Percentiles rank a stretch among this genome's conserved stretches.
Evolutionary conservation across 352 stramenopile genomes (phyloP).

Genomic region (Globisporangium takayamanum): DNA sequence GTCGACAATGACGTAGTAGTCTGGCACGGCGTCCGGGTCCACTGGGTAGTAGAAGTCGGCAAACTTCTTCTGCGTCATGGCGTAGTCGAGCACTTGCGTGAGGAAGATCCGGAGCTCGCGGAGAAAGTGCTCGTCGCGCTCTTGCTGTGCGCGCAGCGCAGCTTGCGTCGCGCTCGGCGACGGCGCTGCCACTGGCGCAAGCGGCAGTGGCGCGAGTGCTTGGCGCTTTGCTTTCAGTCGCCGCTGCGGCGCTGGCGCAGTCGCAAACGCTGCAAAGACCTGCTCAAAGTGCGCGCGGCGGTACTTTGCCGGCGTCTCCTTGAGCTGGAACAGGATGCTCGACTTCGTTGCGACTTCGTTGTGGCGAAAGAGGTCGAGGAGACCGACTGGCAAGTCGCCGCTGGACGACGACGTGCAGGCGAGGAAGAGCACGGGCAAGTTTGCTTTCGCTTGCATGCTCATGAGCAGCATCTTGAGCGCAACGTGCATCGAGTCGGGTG

Average conservation of each 20-base stretch:
- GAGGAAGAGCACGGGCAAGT: conserved; percentile 74
- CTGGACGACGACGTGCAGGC: conserved; percentile 46
- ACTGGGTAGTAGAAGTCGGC: conserved; percentile 68
- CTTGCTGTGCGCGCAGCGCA: conserved; percentile 39
- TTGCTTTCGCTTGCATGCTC: conserved; percentile 57
- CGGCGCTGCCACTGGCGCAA: conserved; percentile 32
- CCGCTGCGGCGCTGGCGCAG: conserved; percentile 24
- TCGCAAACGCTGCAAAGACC: conserved; percentile 48
- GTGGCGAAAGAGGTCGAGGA: conserved; percentile 55
- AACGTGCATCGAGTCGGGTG: conserved; percentile 62
- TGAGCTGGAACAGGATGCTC: conserved; percentile 40
- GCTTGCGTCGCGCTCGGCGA: conserved; percentile 21
- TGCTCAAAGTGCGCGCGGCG: conserved; percentile 57
- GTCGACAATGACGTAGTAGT: conserved; percentile 88
- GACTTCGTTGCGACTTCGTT: conserved; percentile 34
- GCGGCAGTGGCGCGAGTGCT: conserved; percentile 41
- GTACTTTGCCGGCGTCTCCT: conserved; percentile 18
- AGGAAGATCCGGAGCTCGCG: conserved; percentile 88
- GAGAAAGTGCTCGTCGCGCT: conserved; percentile 78
- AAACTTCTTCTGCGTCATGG: conserved; percentile 59
- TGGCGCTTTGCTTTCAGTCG: conserved; percentile 15
- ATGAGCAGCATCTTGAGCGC: conserved; percentile 80
- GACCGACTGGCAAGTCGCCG: conserved; percentile 31
- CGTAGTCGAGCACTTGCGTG: conserved; percentile 79
- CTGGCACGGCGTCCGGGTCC: conserved; percentile 67